phyloP scores from a whole-genome alignment of 495 filamentous ascomycete genomes.

The Trichoderma erinaceum region DNA sequence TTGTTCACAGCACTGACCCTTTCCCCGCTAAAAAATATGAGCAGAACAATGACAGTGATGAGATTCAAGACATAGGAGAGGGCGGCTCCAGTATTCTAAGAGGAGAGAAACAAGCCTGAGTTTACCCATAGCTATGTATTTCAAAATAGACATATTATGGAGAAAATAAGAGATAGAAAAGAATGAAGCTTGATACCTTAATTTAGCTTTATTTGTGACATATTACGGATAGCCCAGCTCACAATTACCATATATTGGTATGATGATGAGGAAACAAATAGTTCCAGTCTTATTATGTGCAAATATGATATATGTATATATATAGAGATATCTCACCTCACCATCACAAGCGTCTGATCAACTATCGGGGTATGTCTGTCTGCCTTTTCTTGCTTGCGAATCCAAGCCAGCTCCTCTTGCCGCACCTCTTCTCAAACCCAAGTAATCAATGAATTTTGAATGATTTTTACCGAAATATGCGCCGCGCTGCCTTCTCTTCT shows the following conservation, averaged over 20 bases:
- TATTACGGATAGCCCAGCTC: neutral
- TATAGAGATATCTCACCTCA: neutral
- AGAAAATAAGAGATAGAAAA: neutral
- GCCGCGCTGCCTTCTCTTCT: neutral
- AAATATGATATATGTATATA: neutral
- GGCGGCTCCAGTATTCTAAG: neutral
- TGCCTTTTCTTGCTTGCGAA: neutral
- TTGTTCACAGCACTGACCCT: neutral
- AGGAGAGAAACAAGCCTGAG: neutral
- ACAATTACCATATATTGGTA: neutral
- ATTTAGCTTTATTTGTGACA: neutral
- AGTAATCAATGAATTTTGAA: neutral
- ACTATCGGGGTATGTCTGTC: slow-evolving; percentile 3
- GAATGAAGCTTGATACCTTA: neutral
- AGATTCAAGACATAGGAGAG: neutral
- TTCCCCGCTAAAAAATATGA: neutral
- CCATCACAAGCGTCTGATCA: neutral
- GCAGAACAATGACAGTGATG: slow-evolving; percentile 4
- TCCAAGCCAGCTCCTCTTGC: neutral
- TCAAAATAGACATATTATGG: neutral
- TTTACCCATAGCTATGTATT: too few species aligned
- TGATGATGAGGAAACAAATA: neutral
- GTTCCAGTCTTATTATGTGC: neutral
- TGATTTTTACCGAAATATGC: neutral
- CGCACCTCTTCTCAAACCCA: neutral